Evolutionary conservation across 2,329 filamentous ascomycete genomes (phyloP).

Genomic region (Didymella keratinophila): DNA sequence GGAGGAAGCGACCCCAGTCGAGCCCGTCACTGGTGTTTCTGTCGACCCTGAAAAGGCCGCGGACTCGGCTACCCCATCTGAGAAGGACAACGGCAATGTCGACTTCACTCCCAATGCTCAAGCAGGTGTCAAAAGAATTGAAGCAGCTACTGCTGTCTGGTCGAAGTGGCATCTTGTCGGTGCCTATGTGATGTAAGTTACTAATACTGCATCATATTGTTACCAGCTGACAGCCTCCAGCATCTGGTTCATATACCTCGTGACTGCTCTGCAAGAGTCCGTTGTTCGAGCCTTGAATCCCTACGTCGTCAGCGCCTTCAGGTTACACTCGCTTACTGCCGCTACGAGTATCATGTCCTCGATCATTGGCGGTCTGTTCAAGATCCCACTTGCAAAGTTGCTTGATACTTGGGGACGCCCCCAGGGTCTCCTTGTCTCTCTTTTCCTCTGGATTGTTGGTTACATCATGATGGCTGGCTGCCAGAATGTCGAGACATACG

Average conservation of each 20-base stretch:
- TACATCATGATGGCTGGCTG: background rate
- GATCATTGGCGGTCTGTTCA: constrained; percentile 45
- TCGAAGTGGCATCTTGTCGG: constrained; percentile 44
- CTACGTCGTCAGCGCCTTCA: constrained; percentile 49
- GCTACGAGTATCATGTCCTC: constrained; percentile 44
- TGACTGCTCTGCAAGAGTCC: constrained; percentile 56
- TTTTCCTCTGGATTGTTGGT: constrained; percentile 21
- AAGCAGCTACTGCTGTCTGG: constrained; percentile 52
- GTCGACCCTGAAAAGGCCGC: background rate
- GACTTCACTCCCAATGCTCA: background rate
- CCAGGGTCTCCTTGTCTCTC: constrained; percentile 42
- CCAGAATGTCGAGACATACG: background rate
- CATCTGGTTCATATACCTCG: constrained; percentile 57
- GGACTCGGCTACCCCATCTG: background rate
- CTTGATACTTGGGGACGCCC: constrained; percentile 51
- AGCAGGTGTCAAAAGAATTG: constrained; percentile 30
- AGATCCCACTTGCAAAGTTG: constrained; percentile 50
- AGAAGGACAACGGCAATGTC: background rate
- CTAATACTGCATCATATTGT: background rate
- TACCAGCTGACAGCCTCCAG: constrained; percentile 31
- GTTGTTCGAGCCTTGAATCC: constrained; percentile 50
- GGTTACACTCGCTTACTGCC: constrained; percentile 42
- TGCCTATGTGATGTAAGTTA: constrained; percentile 47
- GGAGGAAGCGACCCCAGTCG: background rate
- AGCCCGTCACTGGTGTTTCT: background rate